These are phyloP conservation scores for Acacia melanoxylon DNA, from an alignment of 306 rosid genomes.

Conservation along the genomic window DNA sequence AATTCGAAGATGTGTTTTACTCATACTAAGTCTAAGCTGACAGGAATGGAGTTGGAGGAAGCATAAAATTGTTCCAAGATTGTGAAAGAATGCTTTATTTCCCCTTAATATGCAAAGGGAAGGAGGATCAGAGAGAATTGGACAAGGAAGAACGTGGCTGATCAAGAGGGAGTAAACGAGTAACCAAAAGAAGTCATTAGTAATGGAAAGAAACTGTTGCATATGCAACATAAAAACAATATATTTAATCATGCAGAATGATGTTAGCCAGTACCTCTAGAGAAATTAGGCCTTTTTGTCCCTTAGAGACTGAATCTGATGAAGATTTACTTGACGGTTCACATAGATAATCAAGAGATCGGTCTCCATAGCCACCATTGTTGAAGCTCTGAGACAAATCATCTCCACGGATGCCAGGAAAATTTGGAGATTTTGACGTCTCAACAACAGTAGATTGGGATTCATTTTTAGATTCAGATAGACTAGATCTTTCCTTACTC, in stretches of 20 bases:
- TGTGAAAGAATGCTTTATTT: background rate
- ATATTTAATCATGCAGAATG: slow-evolving; percentile 23
- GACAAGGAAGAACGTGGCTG: background rate
- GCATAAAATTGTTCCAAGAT: slow-evolving; percentile 15
- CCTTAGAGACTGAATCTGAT: slow-evolving; percentile 43
- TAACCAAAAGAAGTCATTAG: background rate
- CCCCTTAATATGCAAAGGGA: background rate
- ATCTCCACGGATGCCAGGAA: slow-evolving; percentile 43
- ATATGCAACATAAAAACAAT: background rate
- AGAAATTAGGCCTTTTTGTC: slow-evolving; percentile 49
- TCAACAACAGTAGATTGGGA: slow-evolving; percentile 39
- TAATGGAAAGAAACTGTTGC: slow-evolving; percentile 5
- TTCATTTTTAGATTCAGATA: slow-evolving; percentile 45
- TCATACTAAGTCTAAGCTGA: slow-evolving; percentile 16
- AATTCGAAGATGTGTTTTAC: slow-evolving; percentile 23
- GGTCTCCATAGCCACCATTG: slow-evolving; percentile 49
- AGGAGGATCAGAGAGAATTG: background rate
- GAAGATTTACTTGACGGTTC: slow-evolving; percentile 47
- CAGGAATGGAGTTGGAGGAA: slow-evolving; percentile 15
- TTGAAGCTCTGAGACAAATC: slow-evolving; percentile 48
- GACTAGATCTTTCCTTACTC: slow-evolving; percentile 57
- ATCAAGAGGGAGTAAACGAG: background rate
- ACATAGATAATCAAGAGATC: slow-evolving; percentile 42
- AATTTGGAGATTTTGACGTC: slow-evolving; percentile 42
- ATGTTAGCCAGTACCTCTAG: slow-evolving; percentile 56